Conservation (phyloP, 805 yeast species). For the Lachancea quebecensis region DNA sequence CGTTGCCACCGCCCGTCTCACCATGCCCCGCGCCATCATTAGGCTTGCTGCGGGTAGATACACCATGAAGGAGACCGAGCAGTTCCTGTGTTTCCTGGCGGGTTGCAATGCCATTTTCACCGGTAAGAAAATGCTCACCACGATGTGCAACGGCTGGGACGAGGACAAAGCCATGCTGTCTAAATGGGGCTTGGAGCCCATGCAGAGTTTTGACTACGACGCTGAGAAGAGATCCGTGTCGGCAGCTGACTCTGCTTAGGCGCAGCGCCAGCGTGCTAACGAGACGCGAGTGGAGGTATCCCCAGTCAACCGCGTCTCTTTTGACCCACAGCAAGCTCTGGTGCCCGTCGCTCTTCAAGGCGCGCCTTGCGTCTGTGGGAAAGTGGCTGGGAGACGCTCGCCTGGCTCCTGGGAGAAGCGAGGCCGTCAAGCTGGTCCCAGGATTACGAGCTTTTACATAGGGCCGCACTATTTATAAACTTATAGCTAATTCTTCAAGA, state of each 20-base stretch:
- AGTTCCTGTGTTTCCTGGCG: constrained; percentile 65
- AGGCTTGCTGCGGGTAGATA: constrained; percentile 77
- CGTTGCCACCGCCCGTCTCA: constrained; percentile 65
- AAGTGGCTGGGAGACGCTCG: no score
- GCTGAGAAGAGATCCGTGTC: constrained; percentile 7
- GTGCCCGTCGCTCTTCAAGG: no score
- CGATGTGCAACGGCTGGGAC: constrained; percentile 80
- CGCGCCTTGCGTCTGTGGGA: no score
- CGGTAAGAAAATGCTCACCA: constrained; percentile 74
- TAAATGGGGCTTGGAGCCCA: constrained; percentile 62
- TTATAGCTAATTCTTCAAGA: no score
- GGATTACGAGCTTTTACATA: no score
- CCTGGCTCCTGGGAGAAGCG: no score
- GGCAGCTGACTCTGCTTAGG: constrained; percentile 1
- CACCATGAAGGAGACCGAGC: constrained; percentile 73
- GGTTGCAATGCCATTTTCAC: constrained; percentile 80
- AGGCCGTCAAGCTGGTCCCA: no score
- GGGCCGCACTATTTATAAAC: no score
- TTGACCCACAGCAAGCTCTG: no score
- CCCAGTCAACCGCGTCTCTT: no score
- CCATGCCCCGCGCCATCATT: constrained; percentile 67
- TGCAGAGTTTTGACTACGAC: constrained; percentile 38
- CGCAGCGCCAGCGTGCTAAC: no score
- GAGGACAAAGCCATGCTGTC: constrained; percentile 63
- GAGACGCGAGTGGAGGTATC: no score